Evolutionary conservation across 352 stramenopile species (phyloP).

Genomic region (Phytophthora sp.): DNA sequence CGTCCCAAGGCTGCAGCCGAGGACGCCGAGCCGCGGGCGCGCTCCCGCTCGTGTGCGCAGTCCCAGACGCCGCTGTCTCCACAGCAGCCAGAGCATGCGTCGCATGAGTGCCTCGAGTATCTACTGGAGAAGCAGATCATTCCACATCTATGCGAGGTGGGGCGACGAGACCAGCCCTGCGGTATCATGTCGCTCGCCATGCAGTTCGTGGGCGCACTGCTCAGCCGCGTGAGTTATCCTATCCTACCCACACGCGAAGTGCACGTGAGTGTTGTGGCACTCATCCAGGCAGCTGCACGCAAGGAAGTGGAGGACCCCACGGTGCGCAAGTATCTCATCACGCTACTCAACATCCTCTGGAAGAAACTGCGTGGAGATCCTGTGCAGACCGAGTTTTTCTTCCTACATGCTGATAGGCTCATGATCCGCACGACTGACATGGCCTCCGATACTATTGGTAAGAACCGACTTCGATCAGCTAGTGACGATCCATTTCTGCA

Average conservation of each 20-base stretch:
- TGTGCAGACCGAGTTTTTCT: slow-evolving; percentile 90
- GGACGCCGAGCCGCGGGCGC: slow-evolving; percentile 20
- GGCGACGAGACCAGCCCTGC: slow-evolving; percentile 66
- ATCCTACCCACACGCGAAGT: slow-evolving; percentile 83
- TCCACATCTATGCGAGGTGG: slow-evolving; percentile 77
- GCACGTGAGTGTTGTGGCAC: slow-evolving; percentile 77
- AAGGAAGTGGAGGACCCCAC: slow-evolving; percentile 84
- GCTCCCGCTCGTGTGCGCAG: slow-evolving; percentile 23
- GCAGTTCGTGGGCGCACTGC: slow-evolving; percentile 81
- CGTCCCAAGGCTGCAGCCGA: slow-evolving; percentile 34
- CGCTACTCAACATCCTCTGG: slow-evolving; percentile 82
- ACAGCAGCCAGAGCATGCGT: slow-evolving; percentile 36
- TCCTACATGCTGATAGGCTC: slow-evolving; percentile 69
- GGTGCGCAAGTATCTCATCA: slow-evolving; percentile 87
- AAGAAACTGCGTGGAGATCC: slow-evolving; percentile 86
- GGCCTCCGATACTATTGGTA: neutral
- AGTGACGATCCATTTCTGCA: slow-evolving; percentile 44
- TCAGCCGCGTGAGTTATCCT: slow-evolving; percentile 85
- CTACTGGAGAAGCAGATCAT: slow-evolving; percentile 86
- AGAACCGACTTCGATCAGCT: slow-evolving; percentile 9
- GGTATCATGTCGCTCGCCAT: slow-evolving; percentile 88
- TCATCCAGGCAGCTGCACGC: slow-evolving; percentile 81
- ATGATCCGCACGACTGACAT: slow-evolving; percentile 57
- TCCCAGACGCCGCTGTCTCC: slow-evolving; percentile 31
- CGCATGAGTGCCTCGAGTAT: slow-evolving; percentile 83